Percentiles rank a stretch among this genome's conserved stretches.
Evolutionary conservation across 1,284 basidiomycete genomes (phyloP).

Genomic region (Sanghuangporus baumii): DNA sequence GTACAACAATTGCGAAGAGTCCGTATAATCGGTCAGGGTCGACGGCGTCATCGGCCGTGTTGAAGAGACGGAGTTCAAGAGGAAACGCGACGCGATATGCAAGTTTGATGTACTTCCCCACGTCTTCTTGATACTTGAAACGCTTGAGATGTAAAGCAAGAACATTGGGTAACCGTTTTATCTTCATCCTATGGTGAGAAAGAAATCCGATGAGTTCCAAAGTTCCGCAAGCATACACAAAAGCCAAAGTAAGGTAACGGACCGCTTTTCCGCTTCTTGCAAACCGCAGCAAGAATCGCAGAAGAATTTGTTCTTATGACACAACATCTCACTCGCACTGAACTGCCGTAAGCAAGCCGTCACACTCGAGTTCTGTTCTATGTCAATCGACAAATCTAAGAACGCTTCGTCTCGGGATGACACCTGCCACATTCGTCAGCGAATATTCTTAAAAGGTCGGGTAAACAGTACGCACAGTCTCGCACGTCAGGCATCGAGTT

Average conservation of each 20-base stretch:
- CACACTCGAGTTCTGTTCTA: conserved; percentile 94
- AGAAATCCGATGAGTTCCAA: conserved; percentile 15
- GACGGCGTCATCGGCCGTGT: conserved; percentile 90
- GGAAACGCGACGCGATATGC: conserved; percentile 97
- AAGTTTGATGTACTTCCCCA: conserved; percentile 88
- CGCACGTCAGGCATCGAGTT: conserved; percentile 95
- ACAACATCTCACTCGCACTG: conserved; percentile 96
- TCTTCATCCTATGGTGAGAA: conserved; percentile 78
- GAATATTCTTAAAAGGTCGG: neutral
- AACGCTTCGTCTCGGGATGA: conserved; percentile 95
- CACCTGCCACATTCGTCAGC: conserved; percentile 43
- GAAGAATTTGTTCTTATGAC: conserved; percentile 97
- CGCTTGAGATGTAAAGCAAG: conserved; percentile 95
- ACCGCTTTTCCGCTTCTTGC: conserved; percentile 98
- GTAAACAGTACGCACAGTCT: conserved; percentile 58
- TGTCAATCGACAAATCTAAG: conserved; percentile 96
- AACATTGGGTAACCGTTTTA: conserved; percentile 92
- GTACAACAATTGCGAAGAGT: conserved; percentile 93
- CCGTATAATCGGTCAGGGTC: conserved; percentile 89
- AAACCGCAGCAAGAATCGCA: conserved; percentile 95
- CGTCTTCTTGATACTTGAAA: conserved; percentile 94
- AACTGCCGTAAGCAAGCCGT: conserved; percentile 95
- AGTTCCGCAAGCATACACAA: neutral
- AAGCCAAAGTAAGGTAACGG: conserved; percentile 24
- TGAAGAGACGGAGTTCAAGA: conserved; percentile 89